Base-by-base conservation (phyloP, 768 basidiomycete genomes). In the Pleurotus citrinopileatus region DNA sequence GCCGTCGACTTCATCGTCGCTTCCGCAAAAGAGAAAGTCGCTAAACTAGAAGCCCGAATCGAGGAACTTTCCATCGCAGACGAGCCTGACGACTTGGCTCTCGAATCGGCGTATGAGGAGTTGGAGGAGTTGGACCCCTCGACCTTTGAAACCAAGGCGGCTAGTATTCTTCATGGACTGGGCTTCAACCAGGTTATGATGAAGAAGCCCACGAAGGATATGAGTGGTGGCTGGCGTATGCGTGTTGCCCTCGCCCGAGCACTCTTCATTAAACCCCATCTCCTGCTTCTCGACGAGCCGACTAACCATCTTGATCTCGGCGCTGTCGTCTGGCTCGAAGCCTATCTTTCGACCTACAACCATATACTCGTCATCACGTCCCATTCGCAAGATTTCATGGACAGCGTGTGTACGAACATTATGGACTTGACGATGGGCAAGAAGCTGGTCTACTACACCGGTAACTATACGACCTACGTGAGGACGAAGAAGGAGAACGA, bases 381-480 rank as follows among this genome's bases (percentile, higher is more conserved):
- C 45, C 96, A 99, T 75, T 98, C 96, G n/a, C 91, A 94, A 68
- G 96, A 98, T 77, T 98, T 98, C 79, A 93, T 98, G 92, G 96
- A 98, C 71, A 85, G 81, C 29, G 86, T 98, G 43, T 98, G 96
- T 75, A 98, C 96, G 61, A 94, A 98, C 70, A 87, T 98, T 75
- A 96, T 98, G 91, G 96, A 98, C 64, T 77, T 98, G 55, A 95
- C 94, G 58, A 67, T 76, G 61, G 89, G 89, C 78, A 97, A 96
- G 80, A 95, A 93, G 69, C 78, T 98, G 53, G 77, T 91, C 36
- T 97, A 97, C 71, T 98, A 98, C 72, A 84, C 86, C 58, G 96
- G 95, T 75, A 98, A 98, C 72, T 98, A 97, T 76, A 80, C 93
- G 45, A 93, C 91, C n/a, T 98, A 94, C 73, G 95, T 98, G 60